These are phyloP conservation scores for Crithidia fasciculata DNA, from an alignment of 208 protist species.

Conservation along the genomic window DNA sequence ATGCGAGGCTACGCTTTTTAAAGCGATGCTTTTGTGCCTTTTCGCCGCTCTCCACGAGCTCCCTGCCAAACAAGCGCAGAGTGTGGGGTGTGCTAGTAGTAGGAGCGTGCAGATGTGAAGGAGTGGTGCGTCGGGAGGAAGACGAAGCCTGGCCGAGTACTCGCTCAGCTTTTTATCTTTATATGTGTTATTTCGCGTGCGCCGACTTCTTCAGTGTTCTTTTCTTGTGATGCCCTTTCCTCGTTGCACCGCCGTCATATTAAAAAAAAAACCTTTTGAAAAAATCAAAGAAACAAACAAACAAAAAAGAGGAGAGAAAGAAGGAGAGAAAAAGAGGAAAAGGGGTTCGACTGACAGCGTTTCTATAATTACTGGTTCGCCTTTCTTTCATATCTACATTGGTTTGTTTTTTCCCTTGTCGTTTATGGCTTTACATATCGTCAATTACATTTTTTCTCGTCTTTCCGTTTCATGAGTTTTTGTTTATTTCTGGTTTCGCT, in stretches of 20 bases:
- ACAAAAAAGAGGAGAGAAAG: not conserved
- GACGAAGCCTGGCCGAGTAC: too few relatives aligned
- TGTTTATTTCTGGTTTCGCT: not conserved
- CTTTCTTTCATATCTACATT: not conserved
- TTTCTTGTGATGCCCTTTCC: too few relatives aligned
- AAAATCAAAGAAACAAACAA: slow-evolving; percentile 1
- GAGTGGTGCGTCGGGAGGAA: not conserved
- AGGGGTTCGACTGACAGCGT: slow-evolving; percentile 10
- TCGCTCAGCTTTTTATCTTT: too few relatives aligned
- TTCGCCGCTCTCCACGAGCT: too few relatives aligned
- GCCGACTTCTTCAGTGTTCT: too few relatives aligned
- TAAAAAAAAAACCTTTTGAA: not conserved
- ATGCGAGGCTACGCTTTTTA: too few relatives aligned
- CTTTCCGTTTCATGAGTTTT: not conserved
- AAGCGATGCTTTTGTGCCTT: too few relatives aligned
- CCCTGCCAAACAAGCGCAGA: too few relatives aligned
- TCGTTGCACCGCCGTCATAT: too few relatives aligned
- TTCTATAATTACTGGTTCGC: not conserved
- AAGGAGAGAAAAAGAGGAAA: slow-evolving; percentile 4
- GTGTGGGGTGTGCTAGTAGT: too few relatives aligned
- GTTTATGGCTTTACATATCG: not conserved
- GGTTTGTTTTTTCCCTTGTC: not conserved
- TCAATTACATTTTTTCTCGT: not conserved
- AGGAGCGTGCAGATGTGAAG: too few relatives aligned
- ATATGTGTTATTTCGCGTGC: too few relatives aligned